Evolutionary conservation across 495 filamentous ascomycete species (phyloP), one percentile per base, ranked within the genome.

Genomic region (Mycothermus thermophilus): DNA sequence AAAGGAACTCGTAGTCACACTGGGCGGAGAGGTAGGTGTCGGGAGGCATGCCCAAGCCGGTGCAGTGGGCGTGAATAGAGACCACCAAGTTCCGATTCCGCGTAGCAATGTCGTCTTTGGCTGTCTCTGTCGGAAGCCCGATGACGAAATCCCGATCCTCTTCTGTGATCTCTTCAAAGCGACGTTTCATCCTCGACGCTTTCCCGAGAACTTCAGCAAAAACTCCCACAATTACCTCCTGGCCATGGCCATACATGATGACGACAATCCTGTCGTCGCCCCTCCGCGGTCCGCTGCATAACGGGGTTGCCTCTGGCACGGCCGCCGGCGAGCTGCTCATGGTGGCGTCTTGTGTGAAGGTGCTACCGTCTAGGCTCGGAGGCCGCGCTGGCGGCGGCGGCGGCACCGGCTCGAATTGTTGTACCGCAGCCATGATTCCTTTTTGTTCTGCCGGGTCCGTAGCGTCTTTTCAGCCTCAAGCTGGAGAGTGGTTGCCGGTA

Each of bases 1-100:
- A 87, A 14, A 90, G 63, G 43, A 85, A 90, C 54, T 90, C 83
- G 55, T 83, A 85, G 52, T 86, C 74, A 52, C 78, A 83, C 13
- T 62, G 48, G 19, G 72, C 63, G 3, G 73, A 79, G 17, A 84
- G 63, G 24, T 63, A 47, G 24, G 74, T 62, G 39, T 80, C 76
- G 12, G 72, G 74, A 8, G 71, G 69, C 54, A 79, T 77, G 14
- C 75, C 72, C 25, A 75, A 64, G 40, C 75, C 75, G 37, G 83
- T 72, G 49, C 77, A 80, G 42, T 86, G 78, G 3, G 74, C 72
- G 44, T 84, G 80, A 45, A 86, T 80, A 26, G 77, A 52, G 18
- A 79, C 62, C 20, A 75, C 53, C 29, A 64, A 51, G 12, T 58
- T 51, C 30, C 54, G 62, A 43, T 79, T 64, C 29, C 66, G 60